These are phyloP conservation scores for Tympanopsis confertula DNA, from an alignment of 2,329 filamentous ascomycete genomes.

Conservation along the genomic window DNA sequence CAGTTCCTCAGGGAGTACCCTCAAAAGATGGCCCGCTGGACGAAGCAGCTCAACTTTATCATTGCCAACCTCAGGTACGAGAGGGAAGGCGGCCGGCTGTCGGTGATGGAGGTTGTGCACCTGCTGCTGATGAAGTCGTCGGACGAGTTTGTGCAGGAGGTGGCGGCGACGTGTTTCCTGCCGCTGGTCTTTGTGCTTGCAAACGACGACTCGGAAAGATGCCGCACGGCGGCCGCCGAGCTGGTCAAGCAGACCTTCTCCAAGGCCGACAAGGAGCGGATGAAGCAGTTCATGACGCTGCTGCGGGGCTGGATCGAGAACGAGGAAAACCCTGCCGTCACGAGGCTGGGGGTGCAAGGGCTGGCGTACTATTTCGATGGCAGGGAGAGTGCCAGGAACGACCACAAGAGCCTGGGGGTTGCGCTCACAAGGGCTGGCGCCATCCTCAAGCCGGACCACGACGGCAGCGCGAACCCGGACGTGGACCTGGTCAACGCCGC, in stretches of 20 bases:
- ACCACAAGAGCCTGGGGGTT: slow-evolving; percentile 55
- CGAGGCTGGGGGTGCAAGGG: slow-evolving; percentile 65
- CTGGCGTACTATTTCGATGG: slow-evolving; percentile 76
- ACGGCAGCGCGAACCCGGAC: slow-evolving; percentile 39
- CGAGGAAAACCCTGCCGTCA: slow-evolving; percentile 58
- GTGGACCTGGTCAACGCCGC: slow-evolving; percentile 67
- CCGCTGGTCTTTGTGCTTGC: slow-evolving; percentile 75
- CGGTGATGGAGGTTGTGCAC: slow-evolving; percentile 84
- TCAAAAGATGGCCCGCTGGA: slow-evolving; percentile 78
- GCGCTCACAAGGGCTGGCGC: slow-evolving; percentile 42
- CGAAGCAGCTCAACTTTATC: slow-evolving; percentile 79
- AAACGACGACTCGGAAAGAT: slow-evolving; percentile 81
- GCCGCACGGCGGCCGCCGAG: slow-evolving; percentile 68
- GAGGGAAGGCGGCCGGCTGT: slow-evolving; percentile 76
- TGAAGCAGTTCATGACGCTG: slow-evolving; percentile 58
- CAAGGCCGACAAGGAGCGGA: slow-evolving; percentile 61
- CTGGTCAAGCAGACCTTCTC: slow-evolving; percentile 73
- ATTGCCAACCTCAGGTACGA: slow-evolving; percentile 86
- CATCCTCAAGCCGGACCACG: slow-evolving; percentile 35
- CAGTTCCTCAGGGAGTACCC: slow-evolving; percentile 93
- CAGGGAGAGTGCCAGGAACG: slow-evolving; percentile 42
- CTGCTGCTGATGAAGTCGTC: slow-evolving; percentile 77
- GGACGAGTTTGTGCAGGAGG: slow-evolving; percentile 70
- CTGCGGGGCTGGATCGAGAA: slow-evolving; percentile 69
- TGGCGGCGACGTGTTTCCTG: slow-evolving; percentile 71